These are phyloP conservation scores for Cyberlindnera euphorbiae DNA, from an alignment of 805 yeast genomes.

Conservation along the genomic window DNA sequence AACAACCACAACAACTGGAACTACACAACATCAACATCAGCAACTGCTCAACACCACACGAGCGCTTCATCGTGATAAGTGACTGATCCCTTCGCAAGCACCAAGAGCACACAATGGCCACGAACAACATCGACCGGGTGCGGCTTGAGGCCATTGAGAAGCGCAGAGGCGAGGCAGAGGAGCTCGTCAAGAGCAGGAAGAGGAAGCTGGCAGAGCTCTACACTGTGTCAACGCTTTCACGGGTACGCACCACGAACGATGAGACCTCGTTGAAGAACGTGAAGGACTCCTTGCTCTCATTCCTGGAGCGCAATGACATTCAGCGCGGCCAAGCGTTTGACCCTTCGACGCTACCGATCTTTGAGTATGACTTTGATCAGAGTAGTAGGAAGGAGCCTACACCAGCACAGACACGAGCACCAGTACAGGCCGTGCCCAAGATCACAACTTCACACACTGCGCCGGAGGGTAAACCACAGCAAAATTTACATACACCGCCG, in stretches of 20 bases:
- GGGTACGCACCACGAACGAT: constrained; percentile 36
- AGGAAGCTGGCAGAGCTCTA: constrained; percentile 58
- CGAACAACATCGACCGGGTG: constrained; percentile 22
- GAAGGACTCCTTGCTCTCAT: constrained; percentile 37
- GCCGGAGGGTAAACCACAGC: too few species aligned
- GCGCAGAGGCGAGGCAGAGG: constrained; percentile 32
- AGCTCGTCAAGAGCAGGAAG: constrained; percentile 46
- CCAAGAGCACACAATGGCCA: constrained; percentile 11
- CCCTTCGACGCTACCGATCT: constrained; percentile 20
- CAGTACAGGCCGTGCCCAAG: too few species aligned
- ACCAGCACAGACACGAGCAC: neutral
- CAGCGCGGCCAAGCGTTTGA: constrained; percentile 41
- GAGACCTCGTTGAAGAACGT: constrained; percentile 32
- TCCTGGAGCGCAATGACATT: constrained; percentile 48
- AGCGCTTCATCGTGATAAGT: too few species aligned
- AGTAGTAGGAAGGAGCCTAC: constrained; percentile 2
- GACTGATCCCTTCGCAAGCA: too few species aligned
- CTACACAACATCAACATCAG: neutral
- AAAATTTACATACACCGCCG: too few species aligned
- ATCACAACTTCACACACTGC: too few species aligned
- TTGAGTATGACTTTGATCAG: constrained; percentile 9
- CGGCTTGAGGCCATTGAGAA: constrained; percentile 43
- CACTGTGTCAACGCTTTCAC: constrained; percentile 50
- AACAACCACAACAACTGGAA: constrained; percentile 4
- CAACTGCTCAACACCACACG: too few species aligned